Conservation (phyloP, 768 basidiomycete species). For the Lactarius sanguifluus region DNA sequence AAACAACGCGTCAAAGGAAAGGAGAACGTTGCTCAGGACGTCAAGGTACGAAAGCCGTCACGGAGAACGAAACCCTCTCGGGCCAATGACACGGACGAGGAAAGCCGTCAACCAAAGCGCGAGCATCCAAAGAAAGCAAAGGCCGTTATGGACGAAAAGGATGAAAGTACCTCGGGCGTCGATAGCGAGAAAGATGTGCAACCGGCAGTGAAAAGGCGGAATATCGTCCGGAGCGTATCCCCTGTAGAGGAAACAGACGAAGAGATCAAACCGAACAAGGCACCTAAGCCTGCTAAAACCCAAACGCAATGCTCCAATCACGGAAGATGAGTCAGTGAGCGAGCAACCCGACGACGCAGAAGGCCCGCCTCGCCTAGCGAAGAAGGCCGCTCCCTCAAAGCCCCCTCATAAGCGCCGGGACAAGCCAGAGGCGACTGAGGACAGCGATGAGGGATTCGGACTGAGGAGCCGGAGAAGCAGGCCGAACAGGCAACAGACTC, state of each 20-base stretch:
- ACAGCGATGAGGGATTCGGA: slow-evolving; percentile 7
- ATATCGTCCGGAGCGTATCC: slow-evolving; percentile 9
- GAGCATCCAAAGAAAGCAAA: slow-evolving; percentile 18
- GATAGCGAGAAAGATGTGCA: slow-evolving; percentile 19
- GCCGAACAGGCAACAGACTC: slow-evolving; percentile 29
- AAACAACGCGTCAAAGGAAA: slow-evolving; percentile 35
- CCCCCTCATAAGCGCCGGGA: background rate
- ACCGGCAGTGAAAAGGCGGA: slow-evolving; percentile 8
- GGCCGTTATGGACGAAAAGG: slow-evolving; percentile 10
- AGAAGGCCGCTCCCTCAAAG: slow-evolving; percentile 10
- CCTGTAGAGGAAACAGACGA: slow-evolving; percentile 11
- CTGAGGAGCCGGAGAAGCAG: slow-evolving; percentile 1
- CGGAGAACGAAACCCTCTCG: slow-evolving; percentile 23
- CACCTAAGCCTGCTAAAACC: background rate
- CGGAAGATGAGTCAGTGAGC: slow-evolving; percentile 17
- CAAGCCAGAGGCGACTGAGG: slow-evolving; percentile 13
- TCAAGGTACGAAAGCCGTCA: slow-evolving; percentile 10
- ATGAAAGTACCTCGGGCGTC: slow-evolving; percentile 15
- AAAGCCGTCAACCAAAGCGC: slow-evolving; percentile 21
- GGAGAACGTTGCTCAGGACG: slow-evolving; percentile 27
- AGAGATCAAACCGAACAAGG: slow-evolving; percentile 5
- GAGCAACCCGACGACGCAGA: slow-evolving; percentile 18
- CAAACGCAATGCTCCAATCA: slow-evolving; percentile 7
- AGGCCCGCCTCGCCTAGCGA: background rate
- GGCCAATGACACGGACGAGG: slow-evolving; percentile 28